A percentile compares a stretch with the other conserved stretches of the same genome.
phyloP scores from a whole-genome alignment of 345 rosid genomes.

The Boechera divaricarpa region DNA sequence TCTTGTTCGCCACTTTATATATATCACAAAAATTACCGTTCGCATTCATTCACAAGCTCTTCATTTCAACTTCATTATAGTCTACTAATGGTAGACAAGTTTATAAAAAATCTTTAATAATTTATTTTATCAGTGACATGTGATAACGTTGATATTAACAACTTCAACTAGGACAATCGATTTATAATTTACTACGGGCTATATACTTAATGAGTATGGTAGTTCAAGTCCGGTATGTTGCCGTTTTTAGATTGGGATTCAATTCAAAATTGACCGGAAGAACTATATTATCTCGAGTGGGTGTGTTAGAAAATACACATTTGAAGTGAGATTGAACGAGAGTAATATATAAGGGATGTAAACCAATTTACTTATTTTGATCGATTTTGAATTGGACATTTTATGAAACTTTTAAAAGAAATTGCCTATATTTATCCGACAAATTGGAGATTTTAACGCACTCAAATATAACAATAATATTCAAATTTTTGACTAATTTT shows the following conservation, averaged over 20 bases:
- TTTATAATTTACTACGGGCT: too few species aligned
- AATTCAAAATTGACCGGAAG: too few species aligned
- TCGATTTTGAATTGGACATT: not conserved
- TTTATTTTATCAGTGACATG: not conserved
- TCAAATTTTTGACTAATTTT: not conserved
- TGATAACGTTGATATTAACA: not conserved
- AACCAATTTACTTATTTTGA: not conserved
- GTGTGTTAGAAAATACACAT: too few species aligned
- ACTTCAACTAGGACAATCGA: not conserved
- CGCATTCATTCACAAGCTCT: not conserved
- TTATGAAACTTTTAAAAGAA: not conserved
- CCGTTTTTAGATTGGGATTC: too few species aligned
- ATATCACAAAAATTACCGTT: not conserved
- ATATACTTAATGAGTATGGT: too few species aligned
- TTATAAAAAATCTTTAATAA: too few species aligned
- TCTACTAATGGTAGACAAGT: not conserved
- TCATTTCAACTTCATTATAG: not conserved
- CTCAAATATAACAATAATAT: not conserved
- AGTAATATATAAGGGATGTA: not conserved
- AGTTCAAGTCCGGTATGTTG: too few species aligned
- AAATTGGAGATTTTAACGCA: not conserved
- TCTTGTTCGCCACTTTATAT: not conserved
- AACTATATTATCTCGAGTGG: too few species aligned
- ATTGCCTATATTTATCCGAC: not conserved
- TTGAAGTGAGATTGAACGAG: too few species aligned